Evolutionary conservation across 2,329 filamentous ascomycete species (phyloP), one percentile per base, ranked within the genome.

Genomic region (Aspergillus unguis): DNA sequence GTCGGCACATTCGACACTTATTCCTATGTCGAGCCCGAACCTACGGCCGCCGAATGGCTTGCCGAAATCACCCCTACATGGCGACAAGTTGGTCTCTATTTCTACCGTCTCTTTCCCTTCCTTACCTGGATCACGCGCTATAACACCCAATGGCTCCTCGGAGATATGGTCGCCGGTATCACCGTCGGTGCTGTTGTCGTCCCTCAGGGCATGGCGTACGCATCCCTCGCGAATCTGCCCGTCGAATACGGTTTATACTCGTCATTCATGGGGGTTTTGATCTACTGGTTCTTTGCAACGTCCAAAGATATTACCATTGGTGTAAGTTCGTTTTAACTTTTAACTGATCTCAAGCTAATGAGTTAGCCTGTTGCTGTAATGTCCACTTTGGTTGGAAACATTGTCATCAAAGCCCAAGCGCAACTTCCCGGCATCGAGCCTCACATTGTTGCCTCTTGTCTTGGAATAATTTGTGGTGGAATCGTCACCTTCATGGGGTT

Each of bases 301-400:
- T 96, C 92, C 10, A 99, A 97, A 69, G 92, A 99, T 71, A 97
- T 99, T 66, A 96, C 92, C 7, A 97, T 97, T 52, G 92, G 92
- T 11, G 87, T 89, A 78, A 74, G 85, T 81, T 35, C 28, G 8
- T 37, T 6, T 44, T 36, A 6, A 29, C 25, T 38, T 38, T 9
- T 32, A 4, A 7, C 11, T 5, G 6, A 38, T 32, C 36, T 50
- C 48, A 50, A 48, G 54, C 35, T 50, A 43, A 25, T 48, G 27
- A 33, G n/a, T 7, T 58, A 90, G 86, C 92, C 92, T 31, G 94
- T 97, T 44, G 94, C 94, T 35, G 94, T 97, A 60, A 88, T 97
- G 81, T 97, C 92, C 1, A 95, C 89, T 3, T 81, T 99, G 11
- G 87, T 90, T 2, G 94, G 94, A 41, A 87, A 87, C 48, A 85